A percentile compares a stretch with the other conserved stretches of the same genome.
These are phyloP conservation scores for Coniochaeta ligniaria DNA, from an alignment of 2,329 filamentous ascomycete species.

Conservation along the genomic window DNA sequence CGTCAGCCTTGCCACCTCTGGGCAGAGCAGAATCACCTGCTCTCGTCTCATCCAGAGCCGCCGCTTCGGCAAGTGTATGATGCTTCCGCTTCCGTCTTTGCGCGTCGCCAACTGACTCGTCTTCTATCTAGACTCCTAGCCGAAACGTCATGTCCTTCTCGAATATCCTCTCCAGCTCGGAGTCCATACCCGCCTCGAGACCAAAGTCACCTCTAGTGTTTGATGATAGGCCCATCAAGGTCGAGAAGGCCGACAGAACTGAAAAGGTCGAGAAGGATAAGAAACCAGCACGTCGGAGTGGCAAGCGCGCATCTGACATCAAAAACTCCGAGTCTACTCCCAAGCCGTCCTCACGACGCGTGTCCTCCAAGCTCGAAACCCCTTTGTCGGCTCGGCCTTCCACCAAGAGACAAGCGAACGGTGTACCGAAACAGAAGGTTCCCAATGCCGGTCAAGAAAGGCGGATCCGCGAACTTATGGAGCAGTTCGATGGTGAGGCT, in stretches of 20 bases:
- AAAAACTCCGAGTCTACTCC: conserved; percentile 37
- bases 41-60: conserved; percentile 27
- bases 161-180: conserved; percentile 80
- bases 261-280: conserved; percentile 24
- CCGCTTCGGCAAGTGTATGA: conserved; percentile 29
- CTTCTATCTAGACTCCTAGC: conserved; percentile 47
- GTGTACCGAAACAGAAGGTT: conserved; percentile 41
- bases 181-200: conserved; percentile 51
- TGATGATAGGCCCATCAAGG: conserved; percentile 22
- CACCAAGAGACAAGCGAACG: conserved; percentile 54
- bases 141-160: conserved; percentile 93
- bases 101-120: conserved; percentile 1
- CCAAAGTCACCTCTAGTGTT: neutral
- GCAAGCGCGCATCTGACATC: conserved; percentile 45
- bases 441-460: conserved; percentile 55
- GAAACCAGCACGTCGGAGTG: conserved; percentile 29
- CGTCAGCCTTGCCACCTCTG: conserved; percentile 22
- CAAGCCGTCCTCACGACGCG: conserved; percentile 40
- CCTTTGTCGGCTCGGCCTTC: conserved; percentile 33
- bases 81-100: conserved; percentile 3
- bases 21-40: conserved; percentile 32
- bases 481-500: conserved; percentile 29
- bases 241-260: conserved; percentile 17
- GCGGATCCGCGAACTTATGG: conserved; percentile 61
- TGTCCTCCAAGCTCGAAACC: conserved; percentile 41